phyloP scores from a whole-genome alignment of 2,329 filamentous ascomycete genomes.

The Pseudopithomyces maydicus region DNA sequence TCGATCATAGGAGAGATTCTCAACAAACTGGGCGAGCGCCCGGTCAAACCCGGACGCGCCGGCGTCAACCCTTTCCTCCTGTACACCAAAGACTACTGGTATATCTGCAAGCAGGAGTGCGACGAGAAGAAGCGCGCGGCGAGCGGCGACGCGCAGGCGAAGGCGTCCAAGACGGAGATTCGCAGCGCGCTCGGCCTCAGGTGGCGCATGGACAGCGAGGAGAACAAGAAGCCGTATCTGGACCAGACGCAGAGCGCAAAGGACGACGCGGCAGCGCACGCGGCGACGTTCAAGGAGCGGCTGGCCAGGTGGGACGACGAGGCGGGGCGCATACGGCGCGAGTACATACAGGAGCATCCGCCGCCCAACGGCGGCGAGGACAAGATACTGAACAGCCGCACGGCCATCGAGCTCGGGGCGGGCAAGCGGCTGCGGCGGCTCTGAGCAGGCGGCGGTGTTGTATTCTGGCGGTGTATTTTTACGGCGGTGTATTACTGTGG shows the following conservation, averaged over 20 bases:
- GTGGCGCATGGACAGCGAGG: conserved; percentile 79
- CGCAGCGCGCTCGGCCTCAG: conserved; percentile 84
- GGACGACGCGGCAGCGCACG: conserved; percentile 62
- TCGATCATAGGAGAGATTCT: conserved; percentile 63
- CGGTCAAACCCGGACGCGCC: conserved; percentile 72
- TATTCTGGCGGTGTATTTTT: conserved; percentile 22
- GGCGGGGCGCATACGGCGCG: conserved; percentile 56
- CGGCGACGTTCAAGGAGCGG: conserved; percentile 65
- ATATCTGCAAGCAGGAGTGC: conserved; percentile 66
- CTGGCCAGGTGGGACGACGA: conserved; percentile 74
- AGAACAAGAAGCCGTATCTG: conserved; percentile 77
- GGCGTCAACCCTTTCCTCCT: conserved; percentile 86
- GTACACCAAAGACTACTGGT: conserved; percentile 79
- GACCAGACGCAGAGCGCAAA: conserved; percentile 76
- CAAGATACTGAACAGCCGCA: conserved; percentile 39
- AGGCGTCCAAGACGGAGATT: conserved; percentile 72
- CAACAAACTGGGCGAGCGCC: conserved; percentile 72
- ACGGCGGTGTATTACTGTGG: too few species aligned
- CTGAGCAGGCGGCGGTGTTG: conserved; percentile 13
- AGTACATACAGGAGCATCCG: conserved; percentile 47
- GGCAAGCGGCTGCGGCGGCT: conserved; percentile 40
- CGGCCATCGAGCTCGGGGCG: conserved; percentile 44
- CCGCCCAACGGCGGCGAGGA: conserved; percentile 36
- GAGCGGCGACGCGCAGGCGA: conserved; percentile 70
- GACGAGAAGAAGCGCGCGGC: conserved; percentile 68